Percentiles rank a stretch among this genome's conserved stretches.
Evolutionary conservation across 1,139 yeast species (phyloP).

Genomic region (Scheffersomyces parashehatae): DNA sequence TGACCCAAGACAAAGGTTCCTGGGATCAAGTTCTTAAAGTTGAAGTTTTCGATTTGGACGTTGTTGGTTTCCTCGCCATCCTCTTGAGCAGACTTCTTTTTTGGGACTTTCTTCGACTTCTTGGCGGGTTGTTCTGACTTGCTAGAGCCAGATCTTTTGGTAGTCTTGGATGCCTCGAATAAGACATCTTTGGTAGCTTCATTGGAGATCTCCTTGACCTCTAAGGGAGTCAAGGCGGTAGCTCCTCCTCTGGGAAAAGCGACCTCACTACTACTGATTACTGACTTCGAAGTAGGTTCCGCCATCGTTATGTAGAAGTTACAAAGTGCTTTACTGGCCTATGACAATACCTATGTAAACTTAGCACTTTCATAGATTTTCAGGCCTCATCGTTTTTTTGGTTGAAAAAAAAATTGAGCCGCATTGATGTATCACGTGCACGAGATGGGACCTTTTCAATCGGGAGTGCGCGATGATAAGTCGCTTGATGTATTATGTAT

Average conservation of each 20-base stretch:
- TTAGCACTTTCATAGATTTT: too few relatives aligned
- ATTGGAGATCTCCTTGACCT: slow-evolving; percentile 87
- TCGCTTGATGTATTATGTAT: too few relatives aligned
- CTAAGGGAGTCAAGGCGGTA: slow-evolving; percentile 81
- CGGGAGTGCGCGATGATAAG: slow-evolving; percentile 2
- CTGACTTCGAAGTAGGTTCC: slow-evolving; percentile 8
- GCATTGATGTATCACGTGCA: not conserved
- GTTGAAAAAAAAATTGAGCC: slow-evolving; percentile 1
- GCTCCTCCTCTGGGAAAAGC: slow-evolving; percentile 97
- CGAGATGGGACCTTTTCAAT: not conserved
- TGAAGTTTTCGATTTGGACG: slow-evolving; percentile 58
- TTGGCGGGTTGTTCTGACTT: slow-evolving; percentile 26
- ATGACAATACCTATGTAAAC: too few relatives aligned
- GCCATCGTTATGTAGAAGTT: too few relatives aligned
- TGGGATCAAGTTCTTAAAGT: slow-evolving; percentile 59
- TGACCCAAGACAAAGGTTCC: slow-evolving; percentile 82
- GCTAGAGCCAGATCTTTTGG: slow-evolving; percentile 29
- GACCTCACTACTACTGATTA: slow-evolving; percentile 52
- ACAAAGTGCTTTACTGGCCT: too few relatives aligned
- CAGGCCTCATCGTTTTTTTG: too few relatives aligned
- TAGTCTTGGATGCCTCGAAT: slow-evolving; percentile 50
- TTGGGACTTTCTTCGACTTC: slow-evolving; percentile 30
- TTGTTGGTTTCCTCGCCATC: slow-evolving; percentile 26
- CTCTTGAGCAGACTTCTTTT: slow-evolving; percentile 29
- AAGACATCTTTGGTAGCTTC: slow-evolving; percentile 89